Evolutionary conservation across 1,284 basidiomycete species (phyloP).

Genomic region (Ceratobasidium theobromae): DNA sequence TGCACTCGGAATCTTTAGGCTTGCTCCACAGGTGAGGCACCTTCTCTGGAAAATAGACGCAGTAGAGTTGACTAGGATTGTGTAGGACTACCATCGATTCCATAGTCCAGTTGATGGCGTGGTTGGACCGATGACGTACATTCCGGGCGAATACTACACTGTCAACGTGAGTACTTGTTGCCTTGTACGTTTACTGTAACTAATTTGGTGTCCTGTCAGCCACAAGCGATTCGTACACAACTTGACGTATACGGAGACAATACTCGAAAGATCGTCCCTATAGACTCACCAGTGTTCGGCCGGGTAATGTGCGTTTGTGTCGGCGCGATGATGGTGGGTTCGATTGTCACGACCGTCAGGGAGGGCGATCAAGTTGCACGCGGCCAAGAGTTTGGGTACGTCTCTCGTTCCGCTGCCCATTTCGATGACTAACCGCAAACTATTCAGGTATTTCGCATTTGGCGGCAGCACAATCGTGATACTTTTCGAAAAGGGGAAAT

Average conservation of each 20-base stretch:
- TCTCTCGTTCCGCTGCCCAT: neutral
- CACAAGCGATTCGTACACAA: slow-evolving; percentile 72
- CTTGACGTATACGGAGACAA: slow-evolving; percentile 97
- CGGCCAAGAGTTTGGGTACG: slow-evolving; percentile 79
- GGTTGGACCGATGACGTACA: slow-evolving; percentile 77
- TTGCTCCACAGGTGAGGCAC: slow-evolving; percentile 71
- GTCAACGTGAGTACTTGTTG: slow-evolving; percentile 77
- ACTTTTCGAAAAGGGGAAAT: slow-evolving; percentile 77
- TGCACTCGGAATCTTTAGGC: slow-evolving; percentile 79
- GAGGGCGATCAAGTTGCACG: slow-evolving; percentile 78
- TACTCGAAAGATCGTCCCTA: slow-evolving; percentile 83
- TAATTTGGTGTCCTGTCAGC: slow-evolving; percentile 48
- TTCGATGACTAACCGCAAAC: neutral
- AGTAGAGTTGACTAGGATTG: neutral
- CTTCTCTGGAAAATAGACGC: neutral
- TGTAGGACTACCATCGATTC: slow-evolving; percentile 89
- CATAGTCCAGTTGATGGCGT: slow-evolving; percentile 87
- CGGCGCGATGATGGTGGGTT: slow-evolving; percentile 94
- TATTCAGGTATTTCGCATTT: slow-evolving; percentile 76
- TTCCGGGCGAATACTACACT: slow-evolving; percentile 88
- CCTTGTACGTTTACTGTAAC: neutral
- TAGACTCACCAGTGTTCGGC: slow-evolving; percentile 84
- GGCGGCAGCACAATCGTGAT: slow-evolving; percentile 92
- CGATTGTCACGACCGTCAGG: slow-evolving; percentile 80
- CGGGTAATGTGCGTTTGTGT: slow-evolving; percentile 87